Percentiles rank a stretch among this genome's conserved stretches.
These are phyloP conservation scores for Chrysanthemum makinoi DNA, from an alignment of 129 eudicot genomes.

Conservation along the genomic window DNA sequence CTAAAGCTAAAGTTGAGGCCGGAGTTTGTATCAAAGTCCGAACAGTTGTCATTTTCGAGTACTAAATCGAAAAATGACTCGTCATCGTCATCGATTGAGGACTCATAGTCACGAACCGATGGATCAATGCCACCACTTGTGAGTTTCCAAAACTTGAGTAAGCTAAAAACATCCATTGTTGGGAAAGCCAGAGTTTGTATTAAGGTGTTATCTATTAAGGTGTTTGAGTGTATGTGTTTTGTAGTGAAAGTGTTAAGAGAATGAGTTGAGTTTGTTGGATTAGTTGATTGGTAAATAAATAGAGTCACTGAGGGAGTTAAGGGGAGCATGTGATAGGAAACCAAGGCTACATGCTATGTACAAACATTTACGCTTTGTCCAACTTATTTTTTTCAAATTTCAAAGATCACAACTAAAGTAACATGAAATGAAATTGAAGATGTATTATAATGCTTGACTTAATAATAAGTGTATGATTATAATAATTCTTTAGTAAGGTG, in stretches of 20 bases:
- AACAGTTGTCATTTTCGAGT: slow-evolving; percentile 27
- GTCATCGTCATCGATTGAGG: slow-evolving; percentile 42
- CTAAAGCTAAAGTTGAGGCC: slow-evolving; percentile 9
- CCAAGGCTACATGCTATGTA: slow-evolving; percentile 37
- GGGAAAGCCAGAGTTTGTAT: slow-evolving; percentile 42
- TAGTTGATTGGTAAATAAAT: slow-evolving; percentile 18
- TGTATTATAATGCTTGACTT: neutral
- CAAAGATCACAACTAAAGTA: neutral
- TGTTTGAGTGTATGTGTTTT: no score
- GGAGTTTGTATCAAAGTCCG: slow-evolving; percentile 13
- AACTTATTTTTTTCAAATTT: slow-evolving; percentile 6
- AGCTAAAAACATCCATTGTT: slow-evolving; percentile 51
- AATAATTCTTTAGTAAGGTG: no score
- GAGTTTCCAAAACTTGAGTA: slow-evolving; percentile 70
- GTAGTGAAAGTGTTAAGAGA: no score
- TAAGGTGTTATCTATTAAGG: neutral
- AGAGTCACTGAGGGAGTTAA: slow-evolving; percentile 11
- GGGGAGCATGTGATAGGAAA: slow-evolving; percentile 28
- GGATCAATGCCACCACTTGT: slow-evolving; percentile 26
- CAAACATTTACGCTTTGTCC: slow-evolving; percentile 31
- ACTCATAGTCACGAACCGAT: slow-evolving; percentile 16
- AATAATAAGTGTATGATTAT: neutral
- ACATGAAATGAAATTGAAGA: neutral
- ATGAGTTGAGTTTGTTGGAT: neutral
- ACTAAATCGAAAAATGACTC: slow-evolving; percentile 83